Evolutionary conservation across 768 basidiomycete species (phyloP).

Genomic region (Botryobasidium botryosum): DNA sequence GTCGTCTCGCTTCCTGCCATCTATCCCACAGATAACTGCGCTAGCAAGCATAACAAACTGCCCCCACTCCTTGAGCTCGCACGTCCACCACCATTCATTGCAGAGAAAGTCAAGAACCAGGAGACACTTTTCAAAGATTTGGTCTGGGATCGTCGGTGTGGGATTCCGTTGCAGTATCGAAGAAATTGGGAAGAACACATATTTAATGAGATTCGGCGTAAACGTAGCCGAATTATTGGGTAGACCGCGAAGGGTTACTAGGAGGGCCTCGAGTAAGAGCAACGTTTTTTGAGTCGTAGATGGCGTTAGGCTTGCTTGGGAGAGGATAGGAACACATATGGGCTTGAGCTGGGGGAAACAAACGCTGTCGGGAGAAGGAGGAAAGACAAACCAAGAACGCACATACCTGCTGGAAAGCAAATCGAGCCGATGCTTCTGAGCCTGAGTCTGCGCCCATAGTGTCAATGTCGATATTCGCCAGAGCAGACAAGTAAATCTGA

Average conservation of each 20-base stretch:
- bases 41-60: constrained; percentile 68
- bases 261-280: constrained; percentile 33
- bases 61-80: constrained; percentile 59
- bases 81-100: constrained; percentile 73
- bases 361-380: too few relatives aligned
- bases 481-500: too few relatives aligned
- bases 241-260: constrained; percentile 18
- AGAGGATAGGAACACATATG: constrained; percentile 68
- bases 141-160: constrained; percentile 53
- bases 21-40: constrained; percentile 48
- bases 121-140: constrained; percentile 60
- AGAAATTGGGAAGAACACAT: constrained; percentile 77
- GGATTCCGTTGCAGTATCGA: constrained; percentile 65
- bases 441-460: too few relatives aligned
- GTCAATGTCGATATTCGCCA: too few relatives aligned
- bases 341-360: constrained; percentile 57
- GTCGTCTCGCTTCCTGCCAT: constrained; percentile 51
- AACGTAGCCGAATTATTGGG: constrained; percentile 25
- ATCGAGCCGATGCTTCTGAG: too few relatives aligned
- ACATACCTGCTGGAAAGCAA: too few relatives aligned
- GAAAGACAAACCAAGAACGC: too few relatives aligned
- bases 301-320: constrained; percentile 44
- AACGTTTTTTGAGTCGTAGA: constrained; percentile 31
- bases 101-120: constrained; percentile 38
- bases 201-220: constrained; percentile 49